A percentile compares a stretch with the other conserved stretches of the same genome.
These are phyloP conservation scores for Aureobasidium sp. DNA, from an alignment of 2,329 filamentous ascomycete genomes.

Conservation along the genomic window DNA sequence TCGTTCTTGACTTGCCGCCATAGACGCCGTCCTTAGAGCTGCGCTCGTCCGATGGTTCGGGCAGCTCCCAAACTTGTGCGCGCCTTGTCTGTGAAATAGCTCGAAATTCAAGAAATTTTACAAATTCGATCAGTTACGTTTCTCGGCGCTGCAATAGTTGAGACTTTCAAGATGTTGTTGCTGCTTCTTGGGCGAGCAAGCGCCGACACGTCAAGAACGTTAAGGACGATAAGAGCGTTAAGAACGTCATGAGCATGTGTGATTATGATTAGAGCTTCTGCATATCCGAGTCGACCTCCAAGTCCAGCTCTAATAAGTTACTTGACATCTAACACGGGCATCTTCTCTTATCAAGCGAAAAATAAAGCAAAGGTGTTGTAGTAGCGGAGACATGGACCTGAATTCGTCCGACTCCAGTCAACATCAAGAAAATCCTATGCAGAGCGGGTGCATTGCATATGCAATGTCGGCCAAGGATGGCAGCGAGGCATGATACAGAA, in stretches of 20 bases:
- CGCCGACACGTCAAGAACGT: no score
- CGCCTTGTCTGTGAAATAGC: neutral
- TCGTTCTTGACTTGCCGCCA: conserved; percentile 4
- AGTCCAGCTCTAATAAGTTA: no score
- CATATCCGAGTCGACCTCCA: neutral
- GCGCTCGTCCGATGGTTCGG: neutral
- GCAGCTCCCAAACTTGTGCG: neutral
- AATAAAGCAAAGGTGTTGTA: neutral
- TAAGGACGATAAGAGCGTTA: neutral
- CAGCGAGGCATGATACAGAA: neutral
- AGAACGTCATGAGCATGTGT: conserved; percentile 13
- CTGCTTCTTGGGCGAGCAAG: neutral
- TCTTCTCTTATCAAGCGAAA: no score
- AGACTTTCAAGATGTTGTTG: neutral
- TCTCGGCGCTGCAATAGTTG: neutral
- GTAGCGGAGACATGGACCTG: neutral
- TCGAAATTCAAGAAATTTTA: no score
- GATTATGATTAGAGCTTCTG: conserved; percentile 18
- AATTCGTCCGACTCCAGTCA: no score
- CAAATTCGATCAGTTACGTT: no score
- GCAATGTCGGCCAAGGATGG: neutral
- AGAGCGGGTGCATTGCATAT: conserved; percentile 8
- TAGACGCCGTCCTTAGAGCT: neutral
- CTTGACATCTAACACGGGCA: no score
- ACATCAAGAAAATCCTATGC: neutral